Percentiles rank a stretch among this genome's conserved stretches.
Evolutionary conservation across 495 filamentous ascomycete genomes (phyloP).

Genomic region (Penicillium cosmopolitanum): DNA sequence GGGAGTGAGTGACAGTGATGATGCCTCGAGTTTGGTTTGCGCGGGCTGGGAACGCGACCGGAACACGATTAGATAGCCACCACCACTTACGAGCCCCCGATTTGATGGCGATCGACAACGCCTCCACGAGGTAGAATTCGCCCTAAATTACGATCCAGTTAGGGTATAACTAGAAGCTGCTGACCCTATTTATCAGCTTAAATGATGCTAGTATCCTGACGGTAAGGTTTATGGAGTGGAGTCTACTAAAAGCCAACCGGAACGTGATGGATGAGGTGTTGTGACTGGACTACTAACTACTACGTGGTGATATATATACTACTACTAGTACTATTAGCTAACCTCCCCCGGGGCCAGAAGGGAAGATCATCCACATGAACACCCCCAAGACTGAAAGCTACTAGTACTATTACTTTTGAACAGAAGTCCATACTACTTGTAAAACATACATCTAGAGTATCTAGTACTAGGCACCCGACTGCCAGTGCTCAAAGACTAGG

Average conservation of each 20-base stretch:
- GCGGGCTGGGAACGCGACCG: slow-evolving; percentile 33
- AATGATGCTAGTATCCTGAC: background rate
- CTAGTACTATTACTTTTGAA: no score
- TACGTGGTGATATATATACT: no score
- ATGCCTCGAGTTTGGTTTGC: slow-evolving; percentile 40
- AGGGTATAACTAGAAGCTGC: background rate
- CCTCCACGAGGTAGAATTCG: background rate
- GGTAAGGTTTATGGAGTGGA: background rate
- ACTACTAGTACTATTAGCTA: no score
- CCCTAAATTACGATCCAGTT: no score
- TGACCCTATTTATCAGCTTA: background rate
- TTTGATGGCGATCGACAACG: background rate
- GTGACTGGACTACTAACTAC: background rate
- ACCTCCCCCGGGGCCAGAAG: no score
- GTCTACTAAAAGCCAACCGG: background rate
- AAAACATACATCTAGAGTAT: no score
- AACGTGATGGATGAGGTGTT: background rate
- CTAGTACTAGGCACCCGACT: no score
- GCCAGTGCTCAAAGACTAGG: no score
- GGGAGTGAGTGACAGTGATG: slow-evolving; percentile 24
- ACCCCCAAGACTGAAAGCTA: no score
- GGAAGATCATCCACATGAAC: no score
- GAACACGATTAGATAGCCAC: slow-evolving; percentile 23
- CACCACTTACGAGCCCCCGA: background rate
- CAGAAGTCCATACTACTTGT: background rate